Evolutionary conservation across 352 stramenopile genomes (phyloP), one percentile per base, ranked within the genome.

Genomic region (Globisporangium iwayamae): DNA sequence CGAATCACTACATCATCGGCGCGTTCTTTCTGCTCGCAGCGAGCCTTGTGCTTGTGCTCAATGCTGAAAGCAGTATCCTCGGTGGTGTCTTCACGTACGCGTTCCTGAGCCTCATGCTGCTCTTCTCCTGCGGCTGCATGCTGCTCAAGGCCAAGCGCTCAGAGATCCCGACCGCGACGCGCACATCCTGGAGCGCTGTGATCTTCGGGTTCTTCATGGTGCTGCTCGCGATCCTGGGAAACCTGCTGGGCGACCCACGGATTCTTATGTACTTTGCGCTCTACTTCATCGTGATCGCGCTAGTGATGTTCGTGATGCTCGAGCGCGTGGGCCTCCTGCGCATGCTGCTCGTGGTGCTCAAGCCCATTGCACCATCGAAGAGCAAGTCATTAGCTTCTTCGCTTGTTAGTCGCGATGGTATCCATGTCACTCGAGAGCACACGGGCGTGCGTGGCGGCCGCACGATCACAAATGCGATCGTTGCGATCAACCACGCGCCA

Each of bases 81-180:
- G 78, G 76, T 8, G 86, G 87, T 14, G 89, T 97, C 9, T 97
- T 95, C 70, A 93, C 80, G 34, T 93, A 91, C 62, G 79, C 88
- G 18, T 97, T 96, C 58, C 64, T 96, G 14, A 78, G 75, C 0
- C 70, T 96, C 3, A 94, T 97, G 81, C 72, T 70, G 1, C 81
- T 96, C 63, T 97, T 96, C 68, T 78, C 87, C 22, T 77, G 74
- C 41, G 85, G 85, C 20, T 92, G 84, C 57, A 91, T 96, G 66
- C 41, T 96, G 16, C 81, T 97, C 22, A 96, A 96, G 70, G 73
- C 85, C 41, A 97, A 97, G 69, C 75, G 89, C 8, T 76, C 82
- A 4, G 77, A 79, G 41, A 86, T 97, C 38, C 88, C 86, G 0
- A 72, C 85, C 16, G 81, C 88, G 18, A 78, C 87, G 18, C 71